A percentile compares a stretch with the other conserved stretches of the same genome.
Conservation (phyloP, 345 rosid species). For the Salix koriyanagi region DNA sequence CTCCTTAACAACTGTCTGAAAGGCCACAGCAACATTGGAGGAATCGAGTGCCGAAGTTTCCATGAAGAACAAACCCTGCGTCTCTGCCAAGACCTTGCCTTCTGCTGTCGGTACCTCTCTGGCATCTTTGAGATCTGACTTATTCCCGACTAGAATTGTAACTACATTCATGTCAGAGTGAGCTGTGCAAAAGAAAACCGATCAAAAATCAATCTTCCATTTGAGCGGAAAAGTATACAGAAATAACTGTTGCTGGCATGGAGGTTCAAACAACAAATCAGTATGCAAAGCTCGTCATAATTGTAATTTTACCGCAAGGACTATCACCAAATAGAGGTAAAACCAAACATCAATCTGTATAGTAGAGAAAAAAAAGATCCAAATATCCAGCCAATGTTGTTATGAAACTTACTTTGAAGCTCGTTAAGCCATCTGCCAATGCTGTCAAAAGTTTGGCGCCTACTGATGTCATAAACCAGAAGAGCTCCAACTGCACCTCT, state of each 20-base stretch:
- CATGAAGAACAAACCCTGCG: constrained; percentile 84
- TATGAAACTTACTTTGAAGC: constrained; percentile 72
- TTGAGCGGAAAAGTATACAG: not conserved
- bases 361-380: not conserved
- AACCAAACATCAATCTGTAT: not conserved
- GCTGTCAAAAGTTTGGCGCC: constrained; percentile 85
- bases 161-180: constrained; percentile 98
- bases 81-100: constrained; percentile 85
- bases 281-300: not conserved
- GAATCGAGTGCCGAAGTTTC: constrained; percentile 97
- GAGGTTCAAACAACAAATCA: not conserved
- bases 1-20: constrained; percentile 88
- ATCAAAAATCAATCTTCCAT: not conserved
- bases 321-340: not conserved
- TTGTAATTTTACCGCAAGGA: not conserved
- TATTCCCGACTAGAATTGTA: constrained; percentile 88
- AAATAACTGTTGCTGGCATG: not conserved
- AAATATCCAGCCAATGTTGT: not conserved
- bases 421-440: constrained; percentile 96
- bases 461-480: constrained; percentile 87
- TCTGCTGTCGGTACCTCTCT: constrained; percentile 84
- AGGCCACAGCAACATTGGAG: constrained; percentile 83
- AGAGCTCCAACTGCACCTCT: constrained; percentile 99
- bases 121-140: constrained; percentile 82
- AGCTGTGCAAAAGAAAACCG: constrained; percentile 48